Base-by-base conservation (phyloP, 2,329 filamentous ascomycete species). In the Colletotrichum tabaci region DNA sequence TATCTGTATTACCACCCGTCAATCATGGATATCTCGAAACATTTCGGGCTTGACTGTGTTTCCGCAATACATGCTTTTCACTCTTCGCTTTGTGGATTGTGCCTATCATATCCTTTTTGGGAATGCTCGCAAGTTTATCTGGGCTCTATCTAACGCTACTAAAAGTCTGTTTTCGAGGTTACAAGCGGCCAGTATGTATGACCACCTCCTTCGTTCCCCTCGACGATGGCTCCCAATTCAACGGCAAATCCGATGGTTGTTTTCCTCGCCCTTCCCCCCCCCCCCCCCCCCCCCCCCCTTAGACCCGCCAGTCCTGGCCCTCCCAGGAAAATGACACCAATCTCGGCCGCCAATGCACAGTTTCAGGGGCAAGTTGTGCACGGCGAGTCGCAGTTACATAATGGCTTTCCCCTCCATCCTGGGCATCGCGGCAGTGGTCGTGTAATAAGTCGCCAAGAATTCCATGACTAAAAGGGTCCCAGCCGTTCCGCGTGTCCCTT, bases 391-490 rank as follows among this genome's bases (percentile, higher is more conserved):
- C 38, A 18, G 44, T 71, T 71, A 71, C 68, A 53, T 71, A 71
- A 71, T 71, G 46, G 38, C 52, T 52, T 67, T 58, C 46, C 35
- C 50, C 50, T 64, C 30, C 13, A 57, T 53, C 44, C 68, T n/a
- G 64, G 68, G 46, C 68, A 71, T 71, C 68, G 68, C 12, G 49
- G 50, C 65, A n/a, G 44, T 35, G 42, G 58, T 56, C 52, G 26
- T 66, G 52, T 58, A 58, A 71, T 58, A 56, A 68, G 57, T 58
- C 38, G 68, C 68, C 64, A 68, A 68, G 64, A 63, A 63, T 71
- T 63, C 46, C 58, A 71, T 71, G 52, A 68, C 68, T 68, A 71
- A 71, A 67, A 61, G 44, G 58, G 15, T 44, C 35, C 50, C n/a
- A 30, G 52, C 26, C 46, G 0, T 60, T 61, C 30, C 47, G 55